Evolutionary conservation across 2,329 filamentous ascomycete genomes (phyloP).

Genomic region (Calonectria pteridis): DNA sequence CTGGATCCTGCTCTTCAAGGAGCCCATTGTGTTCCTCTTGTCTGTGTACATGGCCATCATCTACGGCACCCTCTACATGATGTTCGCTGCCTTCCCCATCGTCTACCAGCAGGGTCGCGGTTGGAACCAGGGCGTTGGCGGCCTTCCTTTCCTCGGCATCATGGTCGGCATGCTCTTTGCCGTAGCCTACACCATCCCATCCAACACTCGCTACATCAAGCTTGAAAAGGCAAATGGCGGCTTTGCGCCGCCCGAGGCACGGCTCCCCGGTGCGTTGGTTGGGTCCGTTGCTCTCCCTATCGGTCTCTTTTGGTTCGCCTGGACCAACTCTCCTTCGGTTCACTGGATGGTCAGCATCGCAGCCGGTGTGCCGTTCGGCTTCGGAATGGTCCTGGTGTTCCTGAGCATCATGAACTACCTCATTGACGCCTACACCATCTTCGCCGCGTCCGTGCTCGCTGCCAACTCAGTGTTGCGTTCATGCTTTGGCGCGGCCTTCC

Average conservation of each 20-base stretch:
- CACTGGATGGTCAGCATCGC: slow-evolving; percentile 17
- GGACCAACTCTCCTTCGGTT: slow-evolving; percentile 17
- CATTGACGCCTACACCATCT: slow-evolving; percentile 20
- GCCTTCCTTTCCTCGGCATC: slow-evolving; percentile 15
- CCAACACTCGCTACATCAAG: slow-evolving; percentile 11
- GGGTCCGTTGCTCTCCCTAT: slow-evolving; percentile 13
- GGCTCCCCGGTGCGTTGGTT: slow-evolving; percentile 4
- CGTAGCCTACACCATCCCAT: slow-evolving; percentile 11
- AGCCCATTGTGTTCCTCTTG: slow-evolving; percentile 14
- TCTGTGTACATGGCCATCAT: slow-evolving; percentile 21
- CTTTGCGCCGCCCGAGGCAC: slow-evolving; percentile 15
- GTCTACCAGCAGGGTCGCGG: slow-evolving; percentile 14
- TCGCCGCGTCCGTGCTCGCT: slow-evolving; percentile 10
- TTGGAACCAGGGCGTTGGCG: slow-evolving; percentile 16
- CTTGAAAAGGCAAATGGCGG: neutral
- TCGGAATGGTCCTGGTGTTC: slow-evolving; percentile 22
- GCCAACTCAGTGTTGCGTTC: slow-evolving; percentile 18
- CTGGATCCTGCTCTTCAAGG: slow-evolving; percentile 16
- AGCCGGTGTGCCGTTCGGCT: slow-evolving; percentile 19
- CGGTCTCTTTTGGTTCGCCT: slow-evolving; percentile 20
- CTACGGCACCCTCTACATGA: slow-evolving; percentile 18
- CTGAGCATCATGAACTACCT: slow-evolving; percentile 19
- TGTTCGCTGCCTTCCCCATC: slow-evolving; percentile 19
- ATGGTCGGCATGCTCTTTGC: slow-evolving; percentile 20
- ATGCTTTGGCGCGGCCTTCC: slow-evolving; percentile 16